phyloP scores from a whole-genome alignment of 306 rosid genomes.

The Dryas octopetala region DNA sequence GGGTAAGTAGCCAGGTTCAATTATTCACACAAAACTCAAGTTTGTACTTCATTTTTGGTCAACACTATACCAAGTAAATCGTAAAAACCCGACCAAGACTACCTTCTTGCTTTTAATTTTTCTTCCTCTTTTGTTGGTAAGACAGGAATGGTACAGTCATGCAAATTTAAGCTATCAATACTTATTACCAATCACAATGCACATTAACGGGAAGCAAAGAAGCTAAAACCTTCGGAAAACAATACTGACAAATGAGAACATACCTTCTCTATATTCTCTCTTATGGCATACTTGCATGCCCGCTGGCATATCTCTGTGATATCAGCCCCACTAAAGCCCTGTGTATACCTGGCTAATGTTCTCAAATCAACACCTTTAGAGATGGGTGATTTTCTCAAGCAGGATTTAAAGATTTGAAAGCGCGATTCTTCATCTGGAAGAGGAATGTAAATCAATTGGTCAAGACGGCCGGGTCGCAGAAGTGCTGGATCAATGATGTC shows the following conservation, averaged over 20 bases:
- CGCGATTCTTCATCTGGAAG: constrained; percentile 65
- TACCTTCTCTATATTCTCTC: constrained; percentile 63
- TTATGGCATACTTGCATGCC: constrained; percentile 61
- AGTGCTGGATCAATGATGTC: constrained; percentile 64
- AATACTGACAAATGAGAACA: neutral
- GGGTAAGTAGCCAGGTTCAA: neutral
- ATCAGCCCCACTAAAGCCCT: constrained; percentile 63
- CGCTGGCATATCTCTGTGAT: constrained; percentile 62
- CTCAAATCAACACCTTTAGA: constrained; percentile 54
- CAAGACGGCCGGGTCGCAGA: constrained; percentile 58
- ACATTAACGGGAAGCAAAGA: neutral
- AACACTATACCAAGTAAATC: neutral
- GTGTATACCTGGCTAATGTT: constrained; percentile 48
- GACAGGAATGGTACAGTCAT: neutral
- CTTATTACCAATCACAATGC: neutral
- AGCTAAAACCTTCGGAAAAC: neutral
- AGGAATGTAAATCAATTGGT: constrained; percentile 61
- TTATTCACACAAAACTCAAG: neutral
- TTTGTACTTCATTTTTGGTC: neutral
- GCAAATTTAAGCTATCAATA: neutral
- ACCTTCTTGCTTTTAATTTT: neutral
- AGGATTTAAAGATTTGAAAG: constrained; percentile 47
- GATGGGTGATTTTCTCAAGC: constrained; percentile 59
- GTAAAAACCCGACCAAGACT: neutral
- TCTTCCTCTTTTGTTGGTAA: neutral